Base-by-base conservation (phyloP, 2,329 filamentous ascomycete genomes). In the Neofusicoccum parvum region DNA sequence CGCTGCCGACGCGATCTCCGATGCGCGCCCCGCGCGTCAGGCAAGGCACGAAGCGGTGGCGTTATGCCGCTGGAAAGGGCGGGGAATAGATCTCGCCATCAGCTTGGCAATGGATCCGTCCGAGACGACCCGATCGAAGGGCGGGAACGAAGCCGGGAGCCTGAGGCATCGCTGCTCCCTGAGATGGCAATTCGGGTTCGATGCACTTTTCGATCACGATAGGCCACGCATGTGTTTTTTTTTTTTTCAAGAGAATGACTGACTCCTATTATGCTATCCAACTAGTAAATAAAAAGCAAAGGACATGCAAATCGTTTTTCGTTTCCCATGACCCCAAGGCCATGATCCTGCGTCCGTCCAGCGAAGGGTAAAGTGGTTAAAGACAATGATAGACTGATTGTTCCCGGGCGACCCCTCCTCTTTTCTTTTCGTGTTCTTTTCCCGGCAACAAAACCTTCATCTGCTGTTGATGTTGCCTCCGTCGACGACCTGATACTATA, bases 241-340 rank as follows among this genome's bases (percentile, higher is more conserved):
- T 32, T 3, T 5, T 7, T 48, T 3, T 4, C 6, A 37, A 60
- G 32, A 48, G 56, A 60, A 60, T 37, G 56, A 48, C 45, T 34
- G 56, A 60, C 56, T 60, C 56, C 56, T 60, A 60, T 60, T 60
- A 60, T 60, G 56, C 56, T 60, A 48, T 41, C 41, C 43, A 48
- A 43, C 56, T 48, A 60, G 5, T 17, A 5, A 46, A 20, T 17
- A 37, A 36, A 10, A 46, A 37, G 36, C 37, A 20, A 48, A 20
- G 15, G 36, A 15, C 43, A 7, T 32, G 17, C 23, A 46, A 43
- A 17, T 36, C 41, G 23, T 45, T 59, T 56, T 20, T 37, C 17
- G 32, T 20, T 32, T 7, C 9, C 11, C 49, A 36, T 14, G 12
- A 39, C 50, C n/a, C 37, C 6, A 12, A 6, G 20, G 32, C 34